Percentiles rank a stretch among this genome's conserved stretches.
Conservation (phyloP, 345 rosid genomes). For the Pelargonium nanum region DNA sequence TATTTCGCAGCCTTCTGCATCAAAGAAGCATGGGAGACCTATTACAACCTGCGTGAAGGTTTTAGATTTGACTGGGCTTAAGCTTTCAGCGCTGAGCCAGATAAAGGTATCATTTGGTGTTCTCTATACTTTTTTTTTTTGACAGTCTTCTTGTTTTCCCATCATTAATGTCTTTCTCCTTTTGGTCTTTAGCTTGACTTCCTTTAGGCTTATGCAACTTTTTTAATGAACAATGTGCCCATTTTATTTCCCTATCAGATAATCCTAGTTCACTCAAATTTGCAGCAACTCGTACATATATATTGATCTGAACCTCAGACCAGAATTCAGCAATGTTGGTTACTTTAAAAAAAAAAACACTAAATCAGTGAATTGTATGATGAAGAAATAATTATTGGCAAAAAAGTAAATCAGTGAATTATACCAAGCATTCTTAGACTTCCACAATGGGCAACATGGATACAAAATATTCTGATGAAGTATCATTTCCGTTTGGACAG, state of each 20-base stretch:
- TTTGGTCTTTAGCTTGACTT: background rate
- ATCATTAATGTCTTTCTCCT: background rate
- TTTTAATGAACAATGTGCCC: background rate
- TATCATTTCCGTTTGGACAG: background rate
- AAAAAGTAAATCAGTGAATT: too few species aligned
- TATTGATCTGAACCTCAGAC: background rate
- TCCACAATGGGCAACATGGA: background rate
- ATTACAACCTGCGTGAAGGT: conserved; percentile 79
- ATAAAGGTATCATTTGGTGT: conserved; percentile 46
- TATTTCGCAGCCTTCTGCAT: conserved; percentile 62
- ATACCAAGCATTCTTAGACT: background rate
- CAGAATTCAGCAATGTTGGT: background rate
- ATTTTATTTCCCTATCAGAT: background rate
- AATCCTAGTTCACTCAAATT: background rate
- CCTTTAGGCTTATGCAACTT: background rate
- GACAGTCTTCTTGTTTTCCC: background rate
- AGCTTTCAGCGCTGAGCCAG: conserved; percentile 75
- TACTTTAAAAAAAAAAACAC: background rate
- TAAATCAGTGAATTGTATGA: too few species aligned
- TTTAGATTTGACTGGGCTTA: conserved; percentile 89
- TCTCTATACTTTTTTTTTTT: background rate
- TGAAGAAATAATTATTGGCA: background rate
- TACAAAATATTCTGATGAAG: background rate
- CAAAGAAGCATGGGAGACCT: conserved; percentile 63
- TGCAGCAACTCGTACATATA: background rate